Conservation (phyloP, 1,139 yeast genomes). For the Protomyces inundatus region DNA sequence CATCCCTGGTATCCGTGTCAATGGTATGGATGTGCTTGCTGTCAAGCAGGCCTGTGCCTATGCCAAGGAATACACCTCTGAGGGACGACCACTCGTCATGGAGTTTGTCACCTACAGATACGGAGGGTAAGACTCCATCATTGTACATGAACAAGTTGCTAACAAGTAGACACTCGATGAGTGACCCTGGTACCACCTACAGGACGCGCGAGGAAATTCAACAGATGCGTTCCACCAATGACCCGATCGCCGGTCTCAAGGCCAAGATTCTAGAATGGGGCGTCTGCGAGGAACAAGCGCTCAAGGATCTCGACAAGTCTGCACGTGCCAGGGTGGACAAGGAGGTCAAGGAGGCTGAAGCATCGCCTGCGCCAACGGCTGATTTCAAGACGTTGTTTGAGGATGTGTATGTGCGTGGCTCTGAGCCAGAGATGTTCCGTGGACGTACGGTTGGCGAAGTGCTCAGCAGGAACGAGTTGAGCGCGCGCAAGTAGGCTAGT, state of each 20-base stretch:
- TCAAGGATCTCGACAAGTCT: conserved; percentile 84
- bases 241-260: conserved; percentile 95
- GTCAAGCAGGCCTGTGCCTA: conserved; percentile 92
- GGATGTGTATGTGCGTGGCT: conserved; percentile 93
- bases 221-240: conserved; percentile 97
- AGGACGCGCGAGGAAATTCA: conserved; percentile 96
- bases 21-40: conserved; percentile 97
- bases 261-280: conserved; percentile 72
- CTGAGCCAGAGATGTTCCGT: conserved; percentile 87
- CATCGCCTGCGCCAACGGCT: conserved; percentile 92
- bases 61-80: conserved; percentile 93
- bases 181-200: conserved; percentile 28
- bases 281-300: conserved; percentile 88
- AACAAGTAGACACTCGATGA: conserved; percentile 52
- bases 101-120: conserved; percentile 98
- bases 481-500: background rate
- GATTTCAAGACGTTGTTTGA: conserved; percentile 90
- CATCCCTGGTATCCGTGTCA: conserved; percentile 96
- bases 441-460: conserved; percentile 89
- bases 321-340: conserved; percentile 93
- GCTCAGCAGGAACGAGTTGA: background rate
- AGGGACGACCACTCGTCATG: conserved; percentile 82
- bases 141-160: too few relatives aligned
- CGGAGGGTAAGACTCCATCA: conserved; percentile 55
- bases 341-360: conserved; percentile 91